Percentiles rank a stretch among this genome's conserved stretches.
phyloP scores from a whole-genome alignment of 495 filamentous ascomycete species.

The Apiosordaria backusii region DNA sequence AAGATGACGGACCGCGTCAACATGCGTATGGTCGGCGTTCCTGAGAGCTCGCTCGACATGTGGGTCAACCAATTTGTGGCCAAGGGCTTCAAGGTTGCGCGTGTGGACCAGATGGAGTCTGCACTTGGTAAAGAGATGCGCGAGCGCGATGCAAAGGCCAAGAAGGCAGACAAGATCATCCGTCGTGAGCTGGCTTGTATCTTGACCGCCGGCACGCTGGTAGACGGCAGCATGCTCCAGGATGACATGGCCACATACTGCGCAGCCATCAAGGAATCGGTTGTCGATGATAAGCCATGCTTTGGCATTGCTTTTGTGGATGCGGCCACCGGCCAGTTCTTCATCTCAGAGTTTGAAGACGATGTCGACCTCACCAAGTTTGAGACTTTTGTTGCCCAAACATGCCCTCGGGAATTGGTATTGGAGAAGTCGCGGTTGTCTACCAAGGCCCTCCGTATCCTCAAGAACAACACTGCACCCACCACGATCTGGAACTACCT shows the following conservation, averaged over 20 bases:
- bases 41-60: constrained; percentile 81
- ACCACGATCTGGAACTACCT: constrained; percentile 95
- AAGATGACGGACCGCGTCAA: constrained; percentile 98
- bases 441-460: constrained; percentile 78
- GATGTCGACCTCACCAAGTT: constrained; percentile 95
- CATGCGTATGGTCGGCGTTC: constrained; percentile 97
- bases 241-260: constrained; percentile 98
- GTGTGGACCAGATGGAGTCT: constrained; percentile 94
- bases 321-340: constrained; percentile 93
- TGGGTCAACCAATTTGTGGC: constrained; percentile 95
- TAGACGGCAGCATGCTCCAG: constrained; percentile 94
- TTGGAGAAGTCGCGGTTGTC: constrained; percentile 87
- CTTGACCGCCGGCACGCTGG: constrained; percentile 85
- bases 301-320: constrained; percentile 96
- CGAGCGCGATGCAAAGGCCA: constrained; percentile 64
- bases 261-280: constrained; percentile 88
- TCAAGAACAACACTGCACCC: constrained; percentile 92
- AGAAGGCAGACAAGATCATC: constrained; percentile 85
- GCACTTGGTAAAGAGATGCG: constrained; percentile 98
- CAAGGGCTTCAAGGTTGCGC: constrained; percentile 92
- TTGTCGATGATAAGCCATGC: constrained; percentile 69
- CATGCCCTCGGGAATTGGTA: constrained; percentile 80
- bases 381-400: constrained; percentile 96
- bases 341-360: constrained; percentile 84
- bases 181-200: constrained; percentile 85